Conservation (phyloP, 2,329 filamentous ascomycete genomes). For the Dryadomyces sulphureus region DNA sequence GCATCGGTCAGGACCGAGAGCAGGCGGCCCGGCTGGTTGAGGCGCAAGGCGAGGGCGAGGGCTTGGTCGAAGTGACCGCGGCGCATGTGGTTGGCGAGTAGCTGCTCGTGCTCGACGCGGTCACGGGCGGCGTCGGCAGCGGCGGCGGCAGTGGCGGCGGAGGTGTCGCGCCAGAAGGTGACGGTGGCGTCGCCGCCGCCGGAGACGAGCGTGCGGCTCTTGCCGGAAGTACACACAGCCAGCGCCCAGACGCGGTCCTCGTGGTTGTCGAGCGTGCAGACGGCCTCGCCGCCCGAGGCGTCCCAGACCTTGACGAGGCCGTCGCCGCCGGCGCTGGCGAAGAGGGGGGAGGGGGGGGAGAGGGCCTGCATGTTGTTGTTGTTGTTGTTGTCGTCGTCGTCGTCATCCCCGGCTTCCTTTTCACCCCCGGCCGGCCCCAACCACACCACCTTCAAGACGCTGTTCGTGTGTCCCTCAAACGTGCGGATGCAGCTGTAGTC, state of each 20-base stretch:
- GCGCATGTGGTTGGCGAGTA: slow-evolving; percentile 84
- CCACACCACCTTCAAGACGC: slow-evolving; percentile 87
- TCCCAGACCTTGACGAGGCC: slow-evolving; percentile 97
- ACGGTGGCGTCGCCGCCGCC: slow-evolving; percentile 86
- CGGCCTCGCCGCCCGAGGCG: slow-evolving; percentile 66
- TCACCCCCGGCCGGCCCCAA: slow-evolving; percentile 46
- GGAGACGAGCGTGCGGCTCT: slow-evolving; percentile 62
- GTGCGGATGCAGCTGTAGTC: slow-evolving; percentile 90
- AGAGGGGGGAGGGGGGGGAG: slow-evolving; percentile 29
- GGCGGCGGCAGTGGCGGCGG: slow-evolving; percentile 60
- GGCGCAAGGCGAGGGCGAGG: slow-evolving; percentile 77
- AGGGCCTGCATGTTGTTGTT: not conserved
- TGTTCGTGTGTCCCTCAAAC: slow-evolving; percentile 93
- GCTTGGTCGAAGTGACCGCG: slow-evolving; percentile 81
- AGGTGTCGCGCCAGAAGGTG: slow-evolving; percentile 93
- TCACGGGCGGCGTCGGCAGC: slow-evolving; percentile 60
- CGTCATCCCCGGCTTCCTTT: slow-evolving; percentile 14
- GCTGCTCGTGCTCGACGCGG: slow-evolving; percentile 80
- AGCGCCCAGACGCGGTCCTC: slow-evolving; percentile 92
- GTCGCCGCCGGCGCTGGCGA: slow-evolving; percentile 83
- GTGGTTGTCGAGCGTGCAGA: slow-evolving; percentile 90
- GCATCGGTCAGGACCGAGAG: slow-evolving; percentile 66
- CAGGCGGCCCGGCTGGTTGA: slow-evolving; percentile 84
- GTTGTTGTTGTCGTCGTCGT: slow-evolving; percentile 1
- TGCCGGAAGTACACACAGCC: slow-evolving; percentile 43